Evolutionary conservation across 306 rosid species (phyloP).

Genomic region (Dicorynia guianensis): DNA sequence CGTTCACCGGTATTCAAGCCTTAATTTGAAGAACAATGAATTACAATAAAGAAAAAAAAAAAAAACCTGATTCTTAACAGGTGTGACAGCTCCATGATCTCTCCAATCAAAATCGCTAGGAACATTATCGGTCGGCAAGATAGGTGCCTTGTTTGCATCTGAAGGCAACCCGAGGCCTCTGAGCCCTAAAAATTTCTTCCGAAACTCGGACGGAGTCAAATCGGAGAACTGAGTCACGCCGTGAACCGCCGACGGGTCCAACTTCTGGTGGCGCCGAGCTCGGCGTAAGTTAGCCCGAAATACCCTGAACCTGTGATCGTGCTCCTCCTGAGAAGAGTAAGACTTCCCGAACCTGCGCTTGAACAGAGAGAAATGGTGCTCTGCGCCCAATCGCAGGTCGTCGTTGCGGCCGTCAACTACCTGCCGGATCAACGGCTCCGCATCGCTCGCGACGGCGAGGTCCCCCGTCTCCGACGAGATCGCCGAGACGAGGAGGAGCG

Average conservation of each 20-base stretch:
- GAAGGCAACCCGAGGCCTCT: constrained; percentile 65
- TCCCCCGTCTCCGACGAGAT: constrained; percentile 30
- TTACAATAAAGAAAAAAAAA: background rate
- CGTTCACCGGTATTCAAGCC: background rate
- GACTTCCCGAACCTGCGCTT: constrained; percentile 69
- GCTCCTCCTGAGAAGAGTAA: constrained; percentile 71
- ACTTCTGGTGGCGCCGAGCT: constrained; percentile 69
- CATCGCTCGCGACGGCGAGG: background rate
- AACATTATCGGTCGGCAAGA: constrained; percentile 79
- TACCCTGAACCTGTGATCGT: constrained; percentile 63
- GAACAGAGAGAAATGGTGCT: constrained; percentile 79
- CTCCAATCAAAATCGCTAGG: constrained; percentile 95
- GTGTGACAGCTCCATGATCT: constrained; percentile 78
- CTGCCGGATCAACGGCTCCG: constrained; percentile 65
- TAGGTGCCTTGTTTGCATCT: constrained; percentile 75
- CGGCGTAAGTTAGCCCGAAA: constrained; percentile 80
- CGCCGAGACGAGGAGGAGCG: constrained; percentile 45
- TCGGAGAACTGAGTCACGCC: constrained; percentile 93
- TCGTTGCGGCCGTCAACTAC: constrained; percentile 60
- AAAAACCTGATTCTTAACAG: constrained; percentile 84
- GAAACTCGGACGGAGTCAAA: constrained; percentile 75
- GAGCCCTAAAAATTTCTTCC: constrained; percentile 66
- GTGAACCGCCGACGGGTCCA: constrained; percentile 86
- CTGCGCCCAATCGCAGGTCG: constrained; percentile 58
- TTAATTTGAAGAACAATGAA: no score